Base-by-base conservation (phyloP, 306 rosid genomes). In the Pterocarpus santalinus region DNA sequence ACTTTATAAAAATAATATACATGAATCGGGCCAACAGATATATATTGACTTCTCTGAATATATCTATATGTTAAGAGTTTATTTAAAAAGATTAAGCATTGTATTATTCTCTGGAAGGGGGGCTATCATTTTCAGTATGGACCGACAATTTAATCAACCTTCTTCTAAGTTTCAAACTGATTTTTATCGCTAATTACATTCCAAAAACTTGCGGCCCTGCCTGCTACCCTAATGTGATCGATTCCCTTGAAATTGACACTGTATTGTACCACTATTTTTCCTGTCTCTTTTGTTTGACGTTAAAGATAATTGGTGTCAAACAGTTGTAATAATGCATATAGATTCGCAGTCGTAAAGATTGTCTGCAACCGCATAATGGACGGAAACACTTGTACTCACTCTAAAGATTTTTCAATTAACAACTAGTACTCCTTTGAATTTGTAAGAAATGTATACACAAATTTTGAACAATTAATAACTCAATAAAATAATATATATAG, bases 121-220 rank as follows among this genome's bases (percentile, higher is more conserved):
- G 2, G 53, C 33, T 52, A 68, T 85, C 87, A 41, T 79, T 82
- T 77, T 86, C 87, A 49, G 63, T 61, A 73, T 85, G 88, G 72
- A 73, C 88, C 86, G 78, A 82, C 81, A 84, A 73, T 60, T 4
- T 74, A 44, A 44, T 41, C 34, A 69, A 62, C 17, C 51, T 73
- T 16, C 46, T 61, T 55, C 67, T 62, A 3, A 11, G 62, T 16
- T 65, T 75, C 72, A 81, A 65, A 56, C 72, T 56, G 70, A 80
- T 55, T 7, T 47, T 65, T 52, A 8, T 64, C 30, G 57, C 46
- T 52, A 41, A 74, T 51, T 52, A 70, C 34, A 6, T 74, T 60
- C 72, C 11, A 43, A 51, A 52, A 82, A 17, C 56, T 41, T 56
- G 56, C 32, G 56, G 79, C 69, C 47, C 16, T 46, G 11, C 67